Evolutionary conservation across 305 asterid species (phyloP).

Genomic region (Rubia balearica): DNA sequence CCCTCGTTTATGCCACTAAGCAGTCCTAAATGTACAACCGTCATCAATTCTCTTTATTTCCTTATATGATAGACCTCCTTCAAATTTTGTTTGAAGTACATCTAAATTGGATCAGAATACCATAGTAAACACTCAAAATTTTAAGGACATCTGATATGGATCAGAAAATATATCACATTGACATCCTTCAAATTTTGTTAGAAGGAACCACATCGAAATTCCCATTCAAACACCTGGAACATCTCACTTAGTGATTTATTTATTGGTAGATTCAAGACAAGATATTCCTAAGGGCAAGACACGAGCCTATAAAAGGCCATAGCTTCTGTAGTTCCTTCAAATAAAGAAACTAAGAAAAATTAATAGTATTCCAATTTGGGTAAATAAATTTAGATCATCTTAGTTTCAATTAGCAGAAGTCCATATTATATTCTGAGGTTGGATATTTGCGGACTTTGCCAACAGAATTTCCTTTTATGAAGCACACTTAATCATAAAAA

Average conservation of each 20-base stretch:
- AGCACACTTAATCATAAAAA: not conserved
- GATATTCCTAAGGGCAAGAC: too few relatives aligned
- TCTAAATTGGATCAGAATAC: too few relatives aligned
- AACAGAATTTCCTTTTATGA: not conserved
- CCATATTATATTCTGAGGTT: not conserved
- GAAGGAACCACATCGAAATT: too few relatives aligned
- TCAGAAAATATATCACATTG: too few relatives aligned
- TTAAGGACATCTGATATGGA: not conserved
- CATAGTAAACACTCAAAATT: too few relatives aligned
- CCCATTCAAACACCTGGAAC: not conserved
- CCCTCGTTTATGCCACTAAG: not conserved
- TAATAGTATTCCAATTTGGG: not conserved
- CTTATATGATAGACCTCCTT: not conserved
- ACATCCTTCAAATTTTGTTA: too few relatives aligned
- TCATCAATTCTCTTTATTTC: not conserved
- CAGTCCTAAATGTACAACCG: not conserved
- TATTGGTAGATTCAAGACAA: not conserved
- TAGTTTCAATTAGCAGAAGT: not conserved
- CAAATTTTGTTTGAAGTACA: too few relatives aligned
- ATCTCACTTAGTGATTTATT: not conserved
- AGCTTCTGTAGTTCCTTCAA: not conserved
- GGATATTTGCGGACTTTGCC: not conserved
- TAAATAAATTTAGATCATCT: not conserved
- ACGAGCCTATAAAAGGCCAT: not conserved
- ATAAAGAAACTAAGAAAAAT: not conserved